Conservation (phyloP, 2,329 filamentous ascomycete genomes). For the Colletotrichum tropicicola region DNA sequence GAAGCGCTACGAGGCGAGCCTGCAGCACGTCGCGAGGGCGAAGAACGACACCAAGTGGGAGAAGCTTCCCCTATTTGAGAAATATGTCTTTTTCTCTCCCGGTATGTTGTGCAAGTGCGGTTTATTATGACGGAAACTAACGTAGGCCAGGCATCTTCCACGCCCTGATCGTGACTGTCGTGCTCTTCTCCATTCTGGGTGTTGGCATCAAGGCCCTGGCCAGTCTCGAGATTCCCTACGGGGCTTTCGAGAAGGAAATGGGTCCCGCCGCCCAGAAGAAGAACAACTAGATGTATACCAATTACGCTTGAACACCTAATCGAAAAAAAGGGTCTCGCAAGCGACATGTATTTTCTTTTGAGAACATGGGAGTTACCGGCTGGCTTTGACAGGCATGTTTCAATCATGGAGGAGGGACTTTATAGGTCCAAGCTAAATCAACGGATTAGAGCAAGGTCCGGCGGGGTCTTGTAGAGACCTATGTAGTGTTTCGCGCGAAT, state of each 20-base stretch:
- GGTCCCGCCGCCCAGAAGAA: conserved; percentile 90
- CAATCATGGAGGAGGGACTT: not conserved
- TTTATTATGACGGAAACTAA: not conserved
- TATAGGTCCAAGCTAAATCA: conserved; percentile 2
- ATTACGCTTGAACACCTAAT: not conserved
- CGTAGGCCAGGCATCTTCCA: conserved; percentile 82
- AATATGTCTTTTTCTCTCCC: conserved; percentile 93
- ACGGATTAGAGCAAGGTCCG: not conserved
- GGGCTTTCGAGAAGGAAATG: conserved; percentile 96
- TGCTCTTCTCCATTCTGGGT: conserved; percentile 81
- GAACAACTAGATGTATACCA: conserved; percentile 74
- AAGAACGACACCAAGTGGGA: conserved; percentile 49
- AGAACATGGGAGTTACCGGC: conserved; percentile 29
- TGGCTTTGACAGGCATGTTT: conserved; percentile 27
- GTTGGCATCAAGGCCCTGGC: conserved; percentile 80
- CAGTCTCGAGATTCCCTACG: conserved; percentile 89
- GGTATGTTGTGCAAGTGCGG: conserved; percentile 59
- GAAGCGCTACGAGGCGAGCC: conserved; percentile 64
- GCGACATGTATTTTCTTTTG: conserved; percentile 17
- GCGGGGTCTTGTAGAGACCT: not conserved
- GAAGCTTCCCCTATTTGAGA: conserved; percentile 77
- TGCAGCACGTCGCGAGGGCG: conserved; percentile 41
- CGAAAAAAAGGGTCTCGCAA: not conserved
- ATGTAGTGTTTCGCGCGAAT: conserved; percentile 17
- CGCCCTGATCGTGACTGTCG: conserved; percentile 74